Percentiles rank a stretch among this genome's conserved stretches.
These are phyloP conservation scores for Termitomyces sp. DNA, from an alignment of 768 basidiomycete species.

Conservation along the genomic window DNA sequence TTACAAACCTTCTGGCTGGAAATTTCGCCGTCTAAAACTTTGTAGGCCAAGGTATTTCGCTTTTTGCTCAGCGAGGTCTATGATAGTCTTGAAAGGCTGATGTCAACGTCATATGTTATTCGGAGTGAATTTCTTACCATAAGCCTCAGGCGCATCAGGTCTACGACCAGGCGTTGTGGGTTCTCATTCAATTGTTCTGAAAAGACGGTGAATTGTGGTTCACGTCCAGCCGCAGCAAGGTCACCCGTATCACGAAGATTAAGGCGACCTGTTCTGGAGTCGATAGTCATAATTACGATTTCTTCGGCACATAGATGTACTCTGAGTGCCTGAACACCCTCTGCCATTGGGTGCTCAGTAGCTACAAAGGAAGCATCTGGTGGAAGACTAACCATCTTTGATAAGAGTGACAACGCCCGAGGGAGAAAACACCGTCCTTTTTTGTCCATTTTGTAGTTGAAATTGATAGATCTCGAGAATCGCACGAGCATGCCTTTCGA, in stretches of 20 bases:
- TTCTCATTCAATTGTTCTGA: slow-evolving; percentile 66
- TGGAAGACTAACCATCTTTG: slow-evolving; percentile 43
- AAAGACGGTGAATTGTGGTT: slow-evolving; percentile 54
- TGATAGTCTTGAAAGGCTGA: slow-evolving; percentile 58
- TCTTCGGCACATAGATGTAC: slow-evolving; percentile 75
- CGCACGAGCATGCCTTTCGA: slow-evolving; percentile 59
- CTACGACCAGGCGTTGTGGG: slow-evolving; percentile 53
- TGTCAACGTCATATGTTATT: background rate
- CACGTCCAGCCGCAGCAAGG: slow-evolving; percentile 68
- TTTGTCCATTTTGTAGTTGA: slow-evolving; percentile 47
- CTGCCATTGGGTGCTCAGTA: slow-evolving; percentile 25
- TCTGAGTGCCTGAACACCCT: slow-evolving; percentile 51
- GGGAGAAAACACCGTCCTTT: slow-evolving; percentile 53
- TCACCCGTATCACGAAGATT: slow-evolving; percentile 79
- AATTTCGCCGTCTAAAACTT: slow-evolving; percentile 64
- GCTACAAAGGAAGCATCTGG: background rate
- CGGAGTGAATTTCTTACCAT: slow-evolving; percentile 38
- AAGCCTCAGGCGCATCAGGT: slow-evolving; percentile 55
- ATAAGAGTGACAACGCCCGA: slow-evolving; percentile 55
- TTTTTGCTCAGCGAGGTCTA: slow-evolving; percentile 79
- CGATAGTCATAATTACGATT: slow-evolving; percentile 70
- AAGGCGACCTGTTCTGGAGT: slow-evolving; percentile 73
- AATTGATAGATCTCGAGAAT: slow-evolving; percentile 54
- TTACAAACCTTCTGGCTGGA: slow-evolving; percentile 54
- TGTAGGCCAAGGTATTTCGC: slow-evolving; percentile 82